phyloP scores from a whole-genome alignment of 441 rosid genomes.

The Erodium chrysanthum region DNA sequence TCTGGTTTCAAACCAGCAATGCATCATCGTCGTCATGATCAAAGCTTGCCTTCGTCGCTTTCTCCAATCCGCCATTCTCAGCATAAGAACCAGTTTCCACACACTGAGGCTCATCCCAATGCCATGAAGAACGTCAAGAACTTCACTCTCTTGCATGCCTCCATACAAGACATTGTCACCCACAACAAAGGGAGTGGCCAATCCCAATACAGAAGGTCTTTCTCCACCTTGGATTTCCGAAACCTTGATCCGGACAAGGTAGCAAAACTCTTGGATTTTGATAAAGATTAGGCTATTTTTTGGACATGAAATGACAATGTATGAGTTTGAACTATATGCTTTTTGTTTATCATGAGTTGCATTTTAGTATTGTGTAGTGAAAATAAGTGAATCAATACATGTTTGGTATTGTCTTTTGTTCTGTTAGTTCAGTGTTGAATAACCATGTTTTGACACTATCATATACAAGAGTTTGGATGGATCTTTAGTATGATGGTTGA shows the following conservation, averaged over 20 bases:
- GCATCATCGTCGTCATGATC: slow-evolving; percentile 13
- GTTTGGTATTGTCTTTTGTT: not conserved
- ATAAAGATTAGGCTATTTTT: slow-evolving; percentile 18
- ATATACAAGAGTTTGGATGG: no score
- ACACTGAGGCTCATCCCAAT: slow-evolving; percentile 48
- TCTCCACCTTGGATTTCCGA: slow-evolving; percentile 42
- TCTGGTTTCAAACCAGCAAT: slow-evolving; percentile 15
- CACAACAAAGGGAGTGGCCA: slow-evolving; percentile 29
- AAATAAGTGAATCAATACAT: not conserved
- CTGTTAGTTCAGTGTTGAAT: not conserved
- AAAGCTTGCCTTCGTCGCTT: slow-evolving; percentile 22
- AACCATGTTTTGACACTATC: not conserved
- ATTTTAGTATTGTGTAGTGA: not conserved
- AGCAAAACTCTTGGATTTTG: slow-evolving; percentile 31
- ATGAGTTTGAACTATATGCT: not conserved
- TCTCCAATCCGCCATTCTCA: slow-evolving; percentile 27
- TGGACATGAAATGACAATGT: not conserved
- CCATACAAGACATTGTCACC: slow-evolving; percentile 42
- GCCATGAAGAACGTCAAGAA: slow-evolving; percentile 49
- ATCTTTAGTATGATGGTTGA: no score
- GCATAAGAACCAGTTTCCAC: slow-evolving; percentile 11
- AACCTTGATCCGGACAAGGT: slow-evolving; percentile 35
- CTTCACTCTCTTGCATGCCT: slow-evolving; percentile 43
- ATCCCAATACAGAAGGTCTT: slow-evolving; percentile 34
- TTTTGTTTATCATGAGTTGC: not conserved